phyloP scores from a whole-genome alignment of 1,284 basidiomycete species.

The Ceratobasidium sp. region DNA sequence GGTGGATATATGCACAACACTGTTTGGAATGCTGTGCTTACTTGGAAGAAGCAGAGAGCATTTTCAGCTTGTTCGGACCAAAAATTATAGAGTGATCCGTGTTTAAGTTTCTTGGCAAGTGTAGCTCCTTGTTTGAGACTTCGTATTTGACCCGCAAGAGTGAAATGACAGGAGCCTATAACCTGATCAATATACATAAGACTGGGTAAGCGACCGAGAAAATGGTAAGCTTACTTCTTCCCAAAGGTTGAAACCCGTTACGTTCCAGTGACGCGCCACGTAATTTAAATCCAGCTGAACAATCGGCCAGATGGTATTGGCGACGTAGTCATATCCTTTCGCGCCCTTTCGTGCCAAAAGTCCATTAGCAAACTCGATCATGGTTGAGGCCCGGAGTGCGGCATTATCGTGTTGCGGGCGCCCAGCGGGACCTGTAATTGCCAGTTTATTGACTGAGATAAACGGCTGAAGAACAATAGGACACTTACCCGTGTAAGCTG shows the following conservation, averaged over 20 bases:
- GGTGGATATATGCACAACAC: background rate
- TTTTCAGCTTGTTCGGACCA: conserved; percentile 45
- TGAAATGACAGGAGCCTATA: conserved; percentile 49
- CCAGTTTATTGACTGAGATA: background rate
- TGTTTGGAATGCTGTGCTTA: conserved; percentile 24
- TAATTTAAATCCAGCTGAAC: conserved; percentile 44
- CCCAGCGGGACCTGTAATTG: conserved; percentile 45
- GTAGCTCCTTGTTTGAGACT: conserved; percentile 46
- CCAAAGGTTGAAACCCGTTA: conserved; percentile 50
- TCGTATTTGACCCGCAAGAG: conserved; percentile 42
- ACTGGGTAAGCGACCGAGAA: background rate
- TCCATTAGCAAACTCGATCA: conserved; percentile 48
- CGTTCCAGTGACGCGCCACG: conserved; percentile 46
- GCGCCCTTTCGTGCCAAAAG: conserved; percentile 33
- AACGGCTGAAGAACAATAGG: background rate
- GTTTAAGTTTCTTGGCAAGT: conserved; percentile 24
- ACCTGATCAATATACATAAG: background rate
- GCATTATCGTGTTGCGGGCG: conserved; percentile 56
- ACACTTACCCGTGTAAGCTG: conserved; percentile 51
- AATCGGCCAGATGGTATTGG: conserved; percentile 40
- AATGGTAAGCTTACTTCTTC: conserved; percentile 46
- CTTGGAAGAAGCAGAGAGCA: conserved; percentile 49
- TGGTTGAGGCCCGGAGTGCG: conserved; percentile 50
- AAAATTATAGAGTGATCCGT: background rate
- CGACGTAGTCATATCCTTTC: conserved; percentile 34